Base-by-base conservation (phyloP, 768 basidiomycete species). In the Fibroporia radiculosa region DNA sequence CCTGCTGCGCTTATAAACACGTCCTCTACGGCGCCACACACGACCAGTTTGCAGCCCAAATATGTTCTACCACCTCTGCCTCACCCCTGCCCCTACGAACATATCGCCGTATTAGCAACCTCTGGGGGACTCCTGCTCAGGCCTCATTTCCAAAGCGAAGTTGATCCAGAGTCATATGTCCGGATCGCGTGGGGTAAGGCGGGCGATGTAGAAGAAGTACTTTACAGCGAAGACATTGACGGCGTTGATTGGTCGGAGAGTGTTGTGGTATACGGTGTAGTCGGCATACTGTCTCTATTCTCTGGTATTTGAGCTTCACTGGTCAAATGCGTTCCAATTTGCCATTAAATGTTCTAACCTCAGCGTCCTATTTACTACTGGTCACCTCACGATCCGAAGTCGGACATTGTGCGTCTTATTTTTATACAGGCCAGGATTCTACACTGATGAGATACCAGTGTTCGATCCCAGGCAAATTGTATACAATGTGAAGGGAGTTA, bases 291-390 rank as follows among this genome's bases (percentile, higher is more conserved):
- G 48, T 78, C 80, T 48, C 63, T 92, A 19, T 86, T 80, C 57
- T 73, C 81, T 56, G 76, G 88, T 90, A 63, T 47, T 62, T 49
- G 47, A 48, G 34, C 6, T 42, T 31, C 22, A 40, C 24, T n/a
- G n/a, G n/a, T n/a, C n/a, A 31, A 37, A 29, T 7, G 44, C 22
- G 48, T 36, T 2, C 4, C 5, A 5, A 6, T 19, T 12, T 35
- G 25, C 22, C 1, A 36, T 32, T 27, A 24, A 40, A 34, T 39
- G 23, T 18, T 48, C 40, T 39, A 42, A 55, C 23, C 36, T 14
- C 45, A 90, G 89, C 75, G 27, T 84, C 88, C 7, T 82, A 89
- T 66, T 63, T 92, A 14, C 65, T 92, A 34, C 83, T 88, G 3
- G 75, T 92, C 37, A 80, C 78, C 16, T 70, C 77, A 1, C 74